These are phyloP conservation scores for Paramecium pentaurelia DNA, from an alignment of 73 alveolate genomes.

Conservation along the genomic window DNA sequence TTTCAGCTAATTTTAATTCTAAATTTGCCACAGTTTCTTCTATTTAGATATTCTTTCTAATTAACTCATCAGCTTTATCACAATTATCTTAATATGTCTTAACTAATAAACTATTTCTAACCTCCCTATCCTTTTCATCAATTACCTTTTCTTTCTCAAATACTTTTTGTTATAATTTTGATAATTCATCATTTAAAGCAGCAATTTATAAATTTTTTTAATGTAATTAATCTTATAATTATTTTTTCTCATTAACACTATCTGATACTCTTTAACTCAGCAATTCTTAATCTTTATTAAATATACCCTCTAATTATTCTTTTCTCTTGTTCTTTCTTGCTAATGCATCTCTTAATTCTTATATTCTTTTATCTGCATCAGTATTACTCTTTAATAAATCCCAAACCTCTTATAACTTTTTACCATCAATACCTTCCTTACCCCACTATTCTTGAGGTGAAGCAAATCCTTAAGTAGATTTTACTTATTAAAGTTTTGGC, in stretches of 20 bases:
- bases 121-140: not conserved
- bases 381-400: not conserved
- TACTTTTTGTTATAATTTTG: not conserved
- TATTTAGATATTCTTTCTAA: not conserved
- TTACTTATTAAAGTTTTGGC: not conserved
- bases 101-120: not conserved
- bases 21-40: not conserved
- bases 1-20: not conserved
- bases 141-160: not conserved
- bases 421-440: not conserved
- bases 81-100: not conserved
- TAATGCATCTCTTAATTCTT: not conserved
- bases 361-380: not conserved
- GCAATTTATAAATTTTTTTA: not conserved
- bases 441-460: not conserved
- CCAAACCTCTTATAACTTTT: not conserved
- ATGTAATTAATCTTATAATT: not conserved
- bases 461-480: not conserved
- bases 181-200: not conserved
- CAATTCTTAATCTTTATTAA: not conserved
- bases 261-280: not conserved
- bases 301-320: not conserved
- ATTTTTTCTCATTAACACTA: not conserved
- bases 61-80: not conserved
- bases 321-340: slow-evolving; percentile 7